These are phyloP conservation scores for Corylus heterophylla DNA, from an alignment of 306 rosid genomes.

Conservation along the genomic window DNA sequence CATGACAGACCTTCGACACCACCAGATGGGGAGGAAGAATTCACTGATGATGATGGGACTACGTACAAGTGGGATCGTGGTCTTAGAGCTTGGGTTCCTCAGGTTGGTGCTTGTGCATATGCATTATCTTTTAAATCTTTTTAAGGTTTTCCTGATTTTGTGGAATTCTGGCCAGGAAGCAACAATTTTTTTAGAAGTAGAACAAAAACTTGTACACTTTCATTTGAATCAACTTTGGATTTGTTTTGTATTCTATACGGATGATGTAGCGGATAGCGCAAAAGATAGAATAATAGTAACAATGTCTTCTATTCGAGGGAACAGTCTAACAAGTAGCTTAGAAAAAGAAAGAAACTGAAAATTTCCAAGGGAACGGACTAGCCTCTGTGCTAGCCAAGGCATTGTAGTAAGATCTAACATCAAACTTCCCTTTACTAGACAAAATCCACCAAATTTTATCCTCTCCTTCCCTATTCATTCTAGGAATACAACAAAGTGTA, in stretches of 20 bases:
- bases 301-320: too few species aligned
- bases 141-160: neutral
- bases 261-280: too few species aligned
- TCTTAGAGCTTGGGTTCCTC: constrained; percentile 89
- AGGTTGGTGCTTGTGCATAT: constrained; percentile 52
- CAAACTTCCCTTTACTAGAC: too few species aligned
- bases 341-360: too few species aligned
- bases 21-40: constrained; percentile 94
- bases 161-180: neutral
- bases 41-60: constrained; percentile 95
- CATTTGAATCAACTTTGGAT: neutral
- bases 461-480: too few species aligned
- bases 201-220: neutral
- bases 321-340: too few species aligned
- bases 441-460: too few species aligned
- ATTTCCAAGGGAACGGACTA: too few species aligned
- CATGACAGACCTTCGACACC: constrained; percentile 81
- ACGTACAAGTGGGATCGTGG: constrained; percentile 77
- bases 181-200: neutral
- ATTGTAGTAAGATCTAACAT: too few species aligned
- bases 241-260: neutral
- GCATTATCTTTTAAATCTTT: neutral
- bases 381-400: too few species aligned
- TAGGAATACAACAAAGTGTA: too few species aligned
- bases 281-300: too few species aligned